Percentiles rank a stretch among this genome's conserved stretches.
These are phyloP conservation scores for Eutrema japonicum DNA, from an alignment of 345 rosid genomes.

Conservation along the genomic window DNA sequence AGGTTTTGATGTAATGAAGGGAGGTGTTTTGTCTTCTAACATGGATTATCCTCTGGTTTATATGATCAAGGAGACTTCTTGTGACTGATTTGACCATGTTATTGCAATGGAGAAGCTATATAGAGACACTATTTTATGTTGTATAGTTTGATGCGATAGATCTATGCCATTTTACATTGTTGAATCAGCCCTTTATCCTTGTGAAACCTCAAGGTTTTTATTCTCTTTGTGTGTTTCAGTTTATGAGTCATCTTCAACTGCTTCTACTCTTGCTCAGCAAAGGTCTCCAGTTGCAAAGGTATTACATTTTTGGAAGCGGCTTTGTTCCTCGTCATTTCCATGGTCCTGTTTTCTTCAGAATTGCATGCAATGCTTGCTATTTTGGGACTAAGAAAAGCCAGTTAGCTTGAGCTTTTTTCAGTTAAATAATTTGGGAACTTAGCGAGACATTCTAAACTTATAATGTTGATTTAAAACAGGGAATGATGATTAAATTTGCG, in stretches of 20 bases:
- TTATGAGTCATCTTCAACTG: conserved; percentile 59
- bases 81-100: neutral
- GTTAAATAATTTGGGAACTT: neutral
- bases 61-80: conserved; percentile 4
- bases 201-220: neutral
- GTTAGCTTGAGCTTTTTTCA: no score
- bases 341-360: neutral
- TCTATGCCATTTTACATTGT: neutral
- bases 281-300: conserved; percentile 86
- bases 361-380: neutral
- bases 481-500: conserved; percentile 79
- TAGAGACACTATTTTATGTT: neutral
- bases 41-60: neutral
- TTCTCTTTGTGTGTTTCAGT: conserved; percentile 41
- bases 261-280: conserved; percentile 66
- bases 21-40: neutral
- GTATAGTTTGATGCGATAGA: neutral
- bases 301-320: neutral
- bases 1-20: neutral
- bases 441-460: neutral
- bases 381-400: no score
- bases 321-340: neutral
- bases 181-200: neutral
- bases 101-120: neutral
- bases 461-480: conserved; percentile 51